Percentiles rank a stretch among this genome's conserved stretches.
phyloP scores from a whole-genome alignment of 192 early-diverging fungal species.

The Linnemannia exigua region DNA sequence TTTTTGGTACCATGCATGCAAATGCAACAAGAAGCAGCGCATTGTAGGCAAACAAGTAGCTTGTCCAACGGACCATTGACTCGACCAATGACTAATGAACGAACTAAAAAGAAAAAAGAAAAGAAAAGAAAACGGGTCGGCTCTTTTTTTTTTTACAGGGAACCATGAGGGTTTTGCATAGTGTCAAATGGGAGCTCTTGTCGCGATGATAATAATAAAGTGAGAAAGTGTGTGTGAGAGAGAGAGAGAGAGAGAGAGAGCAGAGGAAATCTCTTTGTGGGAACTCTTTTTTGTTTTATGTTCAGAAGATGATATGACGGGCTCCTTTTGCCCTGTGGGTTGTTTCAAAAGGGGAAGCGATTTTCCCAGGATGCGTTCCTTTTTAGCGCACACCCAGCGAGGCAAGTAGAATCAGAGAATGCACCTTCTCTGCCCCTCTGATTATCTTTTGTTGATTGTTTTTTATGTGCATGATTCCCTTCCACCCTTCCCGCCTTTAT shows the following conservation, averaged over 20 bases:
- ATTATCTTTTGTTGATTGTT: not conserved
- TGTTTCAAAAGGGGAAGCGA: not conserved
- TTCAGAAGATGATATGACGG: not conserved
- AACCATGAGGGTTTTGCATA: too few species aligned
- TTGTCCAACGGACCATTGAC: too few species aligned
- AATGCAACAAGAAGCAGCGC: not conserved
- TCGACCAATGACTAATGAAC: too few species aligned
- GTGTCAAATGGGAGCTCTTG: too few species aligned
- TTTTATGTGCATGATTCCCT: not conserved
- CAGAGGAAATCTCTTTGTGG: not conserved
- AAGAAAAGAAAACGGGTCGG: too few species aligned
- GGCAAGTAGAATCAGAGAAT: too few species aligned
- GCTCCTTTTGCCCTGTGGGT: not conserved
- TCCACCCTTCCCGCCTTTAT: not conserved
- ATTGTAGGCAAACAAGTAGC: too few species aligned
- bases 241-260: not conserved
- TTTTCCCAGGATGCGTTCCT: slow-evolving; percentile 10
- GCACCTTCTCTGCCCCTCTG: too few species aligned
- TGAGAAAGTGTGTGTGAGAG: too few species aligned
- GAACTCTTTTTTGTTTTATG: not conserved
- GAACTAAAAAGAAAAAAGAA: too few species aligned
- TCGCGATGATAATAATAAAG: too few species aligned
- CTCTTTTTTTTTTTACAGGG: too few species aligned
- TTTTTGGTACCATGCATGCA: not conserved
- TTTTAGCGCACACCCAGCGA: not conserved